Evolutionary conservation across 2,329 filamentous ascomycete genomes (phyloP).

Genomic region (Aspergillus proliferans): DNA sequence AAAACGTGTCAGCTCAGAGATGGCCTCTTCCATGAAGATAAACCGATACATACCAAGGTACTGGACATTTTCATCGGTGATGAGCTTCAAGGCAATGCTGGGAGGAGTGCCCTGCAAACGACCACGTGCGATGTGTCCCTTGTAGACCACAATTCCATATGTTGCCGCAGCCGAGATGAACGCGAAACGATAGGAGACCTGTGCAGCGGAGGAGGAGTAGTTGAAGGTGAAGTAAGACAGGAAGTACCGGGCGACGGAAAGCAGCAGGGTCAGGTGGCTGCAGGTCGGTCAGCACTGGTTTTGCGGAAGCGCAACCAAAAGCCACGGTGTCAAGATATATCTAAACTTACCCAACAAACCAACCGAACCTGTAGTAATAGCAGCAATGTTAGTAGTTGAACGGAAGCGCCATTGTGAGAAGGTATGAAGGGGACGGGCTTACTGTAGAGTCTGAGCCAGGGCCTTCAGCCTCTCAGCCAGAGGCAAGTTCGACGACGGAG

Average conservation of each 20-base stretch:
- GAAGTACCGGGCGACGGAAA: slow-evolving; percentile 74
- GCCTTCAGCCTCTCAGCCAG: slow-evolving; percentile 67
- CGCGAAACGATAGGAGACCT: slow-evolving; percentile 80
- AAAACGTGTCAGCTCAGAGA: slow-evolving; percentile 8
- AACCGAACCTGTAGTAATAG: slow-evolving; percentile 50
- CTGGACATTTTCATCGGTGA: slow-evolving; percentile 92
- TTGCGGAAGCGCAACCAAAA: slow-evolving; percentile 4
- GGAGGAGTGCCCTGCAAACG: slow-evolving; percentile 63
- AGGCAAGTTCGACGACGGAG: slow-evolving; percentile 63
- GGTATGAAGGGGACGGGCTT: slow-evolving; percentile 51
- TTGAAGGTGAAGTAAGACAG: slow-evolving; percentile 87
- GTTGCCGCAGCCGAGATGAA: slow-evolving; percentile 86
- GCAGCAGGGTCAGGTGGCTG: slow-evolving; percentile 80
- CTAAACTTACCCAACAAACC: slow-evolving; percentile 70
- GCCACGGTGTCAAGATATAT: not conserved
- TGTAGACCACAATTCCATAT: slow-evolving; percentile 98
- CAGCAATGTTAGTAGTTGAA: slow-evolving; percentile 25
- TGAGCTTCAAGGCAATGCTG: slow-evolving; percentile 58
- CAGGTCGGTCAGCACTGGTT: slow-evolving; percentile 16
- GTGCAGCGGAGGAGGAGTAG: slow-evolving; percentile 69
- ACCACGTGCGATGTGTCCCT: slow-evolving; percentile 81
- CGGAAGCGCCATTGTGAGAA: slow-evolving; percentile 2
- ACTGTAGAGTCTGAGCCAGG: slow-evolving; percentile 87
- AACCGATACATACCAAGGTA: slow-evolving; percentile 68
- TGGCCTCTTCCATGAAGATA: not conserved